Evolutionary conservation across 805 yeast species (phyloP).

Genomic region (Metschnikowia gruessii): DNA sequence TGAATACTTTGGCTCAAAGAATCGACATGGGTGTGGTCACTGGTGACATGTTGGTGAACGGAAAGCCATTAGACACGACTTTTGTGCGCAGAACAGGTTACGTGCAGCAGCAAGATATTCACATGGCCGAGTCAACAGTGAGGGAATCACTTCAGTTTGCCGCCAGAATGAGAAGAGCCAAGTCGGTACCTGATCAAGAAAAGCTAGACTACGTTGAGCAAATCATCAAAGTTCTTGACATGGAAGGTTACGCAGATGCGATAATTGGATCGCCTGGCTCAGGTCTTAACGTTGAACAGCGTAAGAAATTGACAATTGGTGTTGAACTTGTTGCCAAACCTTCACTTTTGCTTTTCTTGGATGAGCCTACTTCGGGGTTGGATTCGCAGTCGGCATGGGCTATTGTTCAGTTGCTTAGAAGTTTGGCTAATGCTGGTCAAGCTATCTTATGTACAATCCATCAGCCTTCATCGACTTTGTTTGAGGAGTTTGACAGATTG

Average conservation of each 20-base stretch:
- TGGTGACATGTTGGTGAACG: conserved; percentile 59
- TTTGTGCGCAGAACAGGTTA: conserved; percentile 56
- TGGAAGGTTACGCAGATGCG: conserved; percentile 54
- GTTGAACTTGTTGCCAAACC: conserved; percentile 57
- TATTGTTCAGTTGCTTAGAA: conserved; percentile 49
- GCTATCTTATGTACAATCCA: conserved; percentile 59
- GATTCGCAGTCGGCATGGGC: conserved; percentile 52
- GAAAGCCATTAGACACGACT: conserved; percentile 45
- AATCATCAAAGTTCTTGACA: conserved; percentile 48
- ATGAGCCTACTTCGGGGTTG: conserved; percentile 45
- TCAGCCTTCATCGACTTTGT: conserved; percentile 48
- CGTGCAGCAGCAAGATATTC: conserved; percentile 60
- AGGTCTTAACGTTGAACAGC: conserved; percentile 54
- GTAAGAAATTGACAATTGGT: conserved; percentile 53
- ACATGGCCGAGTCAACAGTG: conserved; percentile 49
- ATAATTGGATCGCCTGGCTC: conserved; percentile 45
- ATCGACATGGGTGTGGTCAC: conserved; percentile 54
- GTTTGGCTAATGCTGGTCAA: conserved; percentile 51
- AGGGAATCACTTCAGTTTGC: conserved; percentile 53
- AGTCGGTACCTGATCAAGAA: conserved; percentile 38
- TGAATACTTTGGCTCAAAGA: conserved; percentile 53
- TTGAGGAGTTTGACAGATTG: conserved; percentile 58
- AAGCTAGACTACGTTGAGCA: conserved; percentile 52
- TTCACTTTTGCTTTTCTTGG: conserved; percentile 46
- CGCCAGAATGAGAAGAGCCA: conserved; percentile 48